phyloP scores from a whole-genome alignment of 768 basidiomycete species.

The Suillus hirtellus region DNA sequence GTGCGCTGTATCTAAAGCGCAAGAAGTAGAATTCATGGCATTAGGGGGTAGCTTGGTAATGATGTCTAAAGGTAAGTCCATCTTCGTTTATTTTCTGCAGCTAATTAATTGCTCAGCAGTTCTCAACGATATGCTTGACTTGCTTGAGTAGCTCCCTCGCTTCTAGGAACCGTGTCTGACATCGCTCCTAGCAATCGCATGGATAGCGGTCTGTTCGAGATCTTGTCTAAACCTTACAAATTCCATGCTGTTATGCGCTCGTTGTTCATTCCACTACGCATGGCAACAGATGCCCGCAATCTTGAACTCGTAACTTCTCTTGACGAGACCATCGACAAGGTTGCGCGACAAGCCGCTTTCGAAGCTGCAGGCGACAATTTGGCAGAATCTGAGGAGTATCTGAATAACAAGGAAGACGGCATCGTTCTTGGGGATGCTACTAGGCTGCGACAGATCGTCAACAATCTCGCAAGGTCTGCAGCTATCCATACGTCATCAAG shows the following conservation, averaged over 20 bases:
- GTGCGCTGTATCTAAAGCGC: conserved; percentile 67
- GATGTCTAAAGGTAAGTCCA: conserved; percentile 76
- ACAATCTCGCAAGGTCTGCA: conserved; percentile 73
- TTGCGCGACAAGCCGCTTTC: conserved; percentile 60
- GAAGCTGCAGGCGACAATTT: conserved; percentile 55
- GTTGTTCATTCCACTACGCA: conserved; percentile 64
- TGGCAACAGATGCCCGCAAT: conserved; percentile 66
- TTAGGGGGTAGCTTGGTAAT: conserved; percentile 78
- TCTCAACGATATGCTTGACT: conserved; percentile 79
- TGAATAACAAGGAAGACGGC: conserved; percentile 47
- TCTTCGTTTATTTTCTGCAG: conserved; percentile 7
- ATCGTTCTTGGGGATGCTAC: conserved; percentile 85
- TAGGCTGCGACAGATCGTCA: conserved; percentile 76
- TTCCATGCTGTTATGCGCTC: conserved; percentile 80
- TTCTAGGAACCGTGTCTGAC: conserved; percentile 7
- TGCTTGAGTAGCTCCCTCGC: conserved; percentile 43
- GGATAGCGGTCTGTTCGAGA: conserved; percentile 86
- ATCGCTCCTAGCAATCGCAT: conserved; percentile 63
- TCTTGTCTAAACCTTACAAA: conserved; percentile 61
- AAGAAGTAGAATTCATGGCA: conserved; percentile 87
- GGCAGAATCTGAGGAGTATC: neutral
- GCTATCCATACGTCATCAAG: neutral
- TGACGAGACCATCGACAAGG: conserved; percentile 66
- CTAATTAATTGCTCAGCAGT: conserved; percentile 40
- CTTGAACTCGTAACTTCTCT: conserved; percentile 69